These are phyloP conservation scores for Hordeum pubiflorum DNA, from an alignment of 202 grass and related monocot genomes.

Conservation along the genomic window DNA sequence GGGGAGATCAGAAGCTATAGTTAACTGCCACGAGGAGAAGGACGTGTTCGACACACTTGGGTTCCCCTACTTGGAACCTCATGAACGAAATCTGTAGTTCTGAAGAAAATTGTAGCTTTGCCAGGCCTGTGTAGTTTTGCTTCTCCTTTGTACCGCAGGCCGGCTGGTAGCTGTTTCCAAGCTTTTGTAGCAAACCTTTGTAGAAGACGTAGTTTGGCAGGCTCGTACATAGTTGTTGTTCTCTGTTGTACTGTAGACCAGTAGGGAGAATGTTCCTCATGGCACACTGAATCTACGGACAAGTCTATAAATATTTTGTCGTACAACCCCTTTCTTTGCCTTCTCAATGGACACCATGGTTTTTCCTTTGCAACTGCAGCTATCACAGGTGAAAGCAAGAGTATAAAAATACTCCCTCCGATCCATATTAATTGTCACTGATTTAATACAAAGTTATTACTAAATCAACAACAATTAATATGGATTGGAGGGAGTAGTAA, in stretches of 20 bases:
- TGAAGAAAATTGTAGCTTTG: not conserved
- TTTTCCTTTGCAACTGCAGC: not conserved
- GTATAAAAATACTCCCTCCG: not conserved
- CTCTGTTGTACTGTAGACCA: not conserved
- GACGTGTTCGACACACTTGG: constrained; percentile 81
- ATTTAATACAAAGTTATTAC: too few relatives aligned
- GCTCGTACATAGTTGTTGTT: not conserved
- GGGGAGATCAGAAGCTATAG: constrained; percentile 45
- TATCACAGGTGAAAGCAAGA: not conserved
- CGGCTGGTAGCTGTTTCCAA: not conserved
- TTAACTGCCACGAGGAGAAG: constrained; percentile 71
- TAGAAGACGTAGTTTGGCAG: constrained; percentile 7
- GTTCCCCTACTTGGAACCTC: constrained; percentile 78
- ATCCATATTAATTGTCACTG: too few relatives aligned
- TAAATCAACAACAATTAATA: too few relatives aligned
- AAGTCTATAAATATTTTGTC: not conserved
- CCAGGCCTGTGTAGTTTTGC: not conserved
- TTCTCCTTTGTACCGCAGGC: not conserved
- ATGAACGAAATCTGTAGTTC: constrained; percentile 66
- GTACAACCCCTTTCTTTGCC: not conserved
- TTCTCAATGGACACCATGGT: not conserved
- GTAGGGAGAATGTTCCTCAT: not conserved
- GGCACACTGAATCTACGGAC: not conserved
- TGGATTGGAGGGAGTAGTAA: not conserved
- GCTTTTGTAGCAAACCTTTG: not conserved